Percentiles rank a stretch among this genome's conserved stretches.
These are phyloP conservation scores for Cryptococcus amylolentus DNA, from an alignment of 1,284 basidiomycete species.

Conservation along the genomic window DNA sequence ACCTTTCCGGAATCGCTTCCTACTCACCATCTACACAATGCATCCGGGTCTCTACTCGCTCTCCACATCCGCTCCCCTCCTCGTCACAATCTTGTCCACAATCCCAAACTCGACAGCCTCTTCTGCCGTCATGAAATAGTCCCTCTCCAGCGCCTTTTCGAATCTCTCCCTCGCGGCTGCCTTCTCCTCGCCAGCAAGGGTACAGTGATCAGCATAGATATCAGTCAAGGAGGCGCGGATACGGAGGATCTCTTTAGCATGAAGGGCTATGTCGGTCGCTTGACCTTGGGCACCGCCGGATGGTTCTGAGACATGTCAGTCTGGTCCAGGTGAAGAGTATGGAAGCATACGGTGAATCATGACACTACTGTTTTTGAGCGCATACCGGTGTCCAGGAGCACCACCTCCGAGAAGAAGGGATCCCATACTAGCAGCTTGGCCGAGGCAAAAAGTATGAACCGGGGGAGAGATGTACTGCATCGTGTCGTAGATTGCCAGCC, in stretches of 20 bases:
- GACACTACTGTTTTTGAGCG: slow-evolving; percentile 83
- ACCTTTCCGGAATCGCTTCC: background rate
- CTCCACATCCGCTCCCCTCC: slow-evolving; percentile 26
- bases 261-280: slow-evolving; percentile 89
- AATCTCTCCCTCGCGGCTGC: slow-evolving; percentile 68
- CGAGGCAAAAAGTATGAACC: slow-evolving; percentile 90
- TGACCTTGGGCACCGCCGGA: slow-evolving; percentile 90
- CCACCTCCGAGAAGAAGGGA: slow-evolving; percentile 81
- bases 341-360: slow-evolving; percentile 89
- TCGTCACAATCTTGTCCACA: slow-evolving; percentile 79
- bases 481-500: slow-evolving; percentile 87
- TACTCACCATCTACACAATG: background rate
- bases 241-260: slow-evolving; percentile 87
- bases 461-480: slow-evolving; percentile 82
- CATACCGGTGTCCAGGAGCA: slow-evolving; percentile 79
- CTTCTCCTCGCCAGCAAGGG: slow-evolving; percentile 60
- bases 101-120: slow-evolving; percentile 86
- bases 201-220: slow-evolving; percentile 68
- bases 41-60: background rate
- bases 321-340: background rate
- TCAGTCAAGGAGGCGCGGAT: slow-evolving; percentile 73
- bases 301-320: slow-evolving; percentile 60
- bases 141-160: slow-evolving; percentile 81
- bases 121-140: slow-evolving; percentile 89
- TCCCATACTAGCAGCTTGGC: slow-evolving; percentile 90